A percentile compares a stretch with the other conserved stretches of the same genome.
These are phyloP conservation scores for Fusarium udum DNA, from an alignment of 2,329 filamentous ascomycete species.

Conservation along the genomic window DNA sequence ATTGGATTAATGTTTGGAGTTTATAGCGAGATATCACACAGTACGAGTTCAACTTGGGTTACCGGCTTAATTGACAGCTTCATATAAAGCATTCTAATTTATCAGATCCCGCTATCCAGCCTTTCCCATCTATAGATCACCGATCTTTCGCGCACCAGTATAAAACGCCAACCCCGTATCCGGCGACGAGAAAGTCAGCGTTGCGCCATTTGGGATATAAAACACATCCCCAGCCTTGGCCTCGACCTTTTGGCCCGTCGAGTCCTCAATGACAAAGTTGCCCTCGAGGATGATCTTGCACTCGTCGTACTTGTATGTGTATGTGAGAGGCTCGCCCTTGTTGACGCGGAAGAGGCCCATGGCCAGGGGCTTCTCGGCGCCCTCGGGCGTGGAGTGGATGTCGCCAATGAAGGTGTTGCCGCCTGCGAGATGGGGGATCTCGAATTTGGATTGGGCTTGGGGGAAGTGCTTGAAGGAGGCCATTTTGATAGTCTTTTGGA, in stretches of 20 bases:
- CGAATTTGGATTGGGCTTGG: slow-evolving; percentile 67
- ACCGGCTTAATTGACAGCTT: not conserved
- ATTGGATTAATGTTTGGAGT: slow-evolving; percentile 32
- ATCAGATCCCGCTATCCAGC: slow-evolving; percentile 19
- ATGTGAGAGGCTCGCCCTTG: slow-evolving; percentile 72
- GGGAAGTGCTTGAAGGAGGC: slow-evolving; percentile 61
- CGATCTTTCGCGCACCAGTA: slow-evolving; percentile 53
- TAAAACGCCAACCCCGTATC: slow-evolving; percentile 71
- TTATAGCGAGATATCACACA: not conserved
- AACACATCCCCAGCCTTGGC: slow-evolving; percentile 73
- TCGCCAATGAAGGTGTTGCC: slow-evolving; percentile 75
- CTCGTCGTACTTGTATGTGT: slow-evolving; percentile 76
- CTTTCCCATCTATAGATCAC: slow-evolving; percentile 33
- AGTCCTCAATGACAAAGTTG: slow-evolving; percentile 71
- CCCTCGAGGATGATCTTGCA: slow-evolving; percentile 79
- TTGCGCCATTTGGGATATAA: slow-evolving; percentile 72
- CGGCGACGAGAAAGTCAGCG: slow-evolving; percentile 72
- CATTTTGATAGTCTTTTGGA: slow-evolving; percentile 41
- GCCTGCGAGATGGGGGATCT: slow-evolving; percentile 72
- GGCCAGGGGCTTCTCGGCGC: slow-evolving; percentile 68
- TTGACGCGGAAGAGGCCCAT: slow-evolving; percentile 74
- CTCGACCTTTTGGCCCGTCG: slow-evolving; percentile 67
- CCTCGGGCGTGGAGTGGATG: slow-evolving; percentile 64
- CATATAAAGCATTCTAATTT: slow-evolving; percentile 20
- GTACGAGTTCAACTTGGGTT: not conserved